Evolutionary conservation across 495 filamentous ascomycete genomes (phyloP).

Genomic region (Penicillium cinerascens): DNA sequence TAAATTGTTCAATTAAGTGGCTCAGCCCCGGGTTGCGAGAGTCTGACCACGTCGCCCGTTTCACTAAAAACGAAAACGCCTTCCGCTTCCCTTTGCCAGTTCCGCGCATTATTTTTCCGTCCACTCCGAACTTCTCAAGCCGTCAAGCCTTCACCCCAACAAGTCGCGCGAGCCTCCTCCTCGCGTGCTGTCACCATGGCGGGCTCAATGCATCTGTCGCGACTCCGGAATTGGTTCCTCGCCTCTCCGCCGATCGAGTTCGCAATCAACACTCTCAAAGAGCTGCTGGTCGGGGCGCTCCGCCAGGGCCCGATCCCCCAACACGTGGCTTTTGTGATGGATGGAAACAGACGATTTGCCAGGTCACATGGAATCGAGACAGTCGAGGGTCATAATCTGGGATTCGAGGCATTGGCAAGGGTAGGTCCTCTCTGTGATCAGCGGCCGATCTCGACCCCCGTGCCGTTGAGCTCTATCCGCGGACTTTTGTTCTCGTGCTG

Average conservation of each 20-base stretch:
- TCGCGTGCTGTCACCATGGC: conserved; percentile 29
- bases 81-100: conserved; percentile 8
- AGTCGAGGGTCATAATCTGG: conserved; percentile 92
- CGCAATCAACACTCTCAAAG: conserved; percentile 64
- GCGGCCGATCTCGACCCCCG: conserved; percentile 5
- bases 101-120: neutral
- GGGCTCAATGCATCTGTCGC: conserved; percentile 64
- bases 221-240: conserved; percentile 80
- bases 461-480: neutral
- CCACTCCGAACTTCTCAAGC: conserved; percentile 1
- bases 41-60: conserved; percentile 22
- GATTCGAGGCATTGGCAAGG: conserved; percentile 89
- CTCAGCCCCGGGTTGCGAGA: neutral
- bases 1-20: conserved; percentile 2
- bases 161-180: neutral
- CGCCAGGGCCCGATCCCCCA: conserved; percentile 86
- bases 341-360: conserved; percentile 92
- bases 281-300: conserved; percentile 80
- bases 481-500: neutral
- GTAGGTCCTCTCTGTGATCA: conserved; percentile 36
- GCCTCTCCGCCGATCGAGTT: conserved; percentile 88
- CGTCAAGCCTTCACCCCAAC: neutral
- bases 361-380: conserved; percentile 89
- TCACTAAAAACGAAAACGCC: conserved; percentile 5
- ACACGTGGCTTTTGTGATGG: conserved; percentile 98